Base-by-base conservation (phyloP, 140 eudicot genomes). In the Erigeron philadelphicus region DNA sequence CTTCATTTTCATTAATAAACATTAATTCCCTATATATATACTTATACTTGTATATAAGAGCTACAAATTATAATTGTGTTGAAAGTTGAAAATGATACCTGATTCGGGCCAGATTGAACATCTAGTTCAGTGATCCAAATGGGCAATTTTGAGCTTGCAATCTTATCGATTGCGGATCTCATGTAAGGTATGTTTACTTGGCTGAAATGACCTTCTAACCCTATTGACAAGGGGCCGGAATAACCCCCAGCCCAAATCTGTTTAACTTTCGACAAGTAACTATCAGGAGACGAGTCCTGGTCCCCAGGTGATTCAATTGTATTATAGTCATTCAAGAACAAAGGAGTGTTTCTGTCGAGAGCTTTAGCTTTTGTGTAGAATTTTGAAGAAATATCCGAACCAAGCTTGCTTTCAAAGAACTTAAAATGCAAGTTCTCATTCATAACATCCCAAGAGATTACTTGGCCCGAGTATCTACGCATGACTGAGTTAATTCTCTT, bases 81-180 rank as follows among this genome's bases (percentile, higher is more conserved):
- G 21, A 1, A 19, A 69, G 6, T 4, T 9, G 61, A 11, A 23
- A 59, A 5, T 19, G 1, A 5, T 74, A 79, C 89, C 92, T 83
- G 89, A 61, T 85, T 70, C 0, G 80, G 71, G 2, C 80, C 77
- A 7, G 65, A 35, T 10, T 19, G 52, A 25, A 86, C 90, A 71
- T 88, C 93, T 31, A 88, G 41, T 68, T 88, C 96, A 4, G 96
- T 85, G 52, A 88, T 57, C 94, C 94, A 88, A 67, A 86, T 77
- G 19, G 93, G 88, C 65, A 86, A 21, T 17, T 66, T 23, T 38
- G 86, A 62, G 18, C 78, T 53, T 12, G 93, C 88, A 72, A 85
- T 67, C 38, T 45, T 66, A 64, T 88, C 96, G 67, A 86, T 54
- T 7, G 84, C 78, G 1, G 96, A 68, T 81, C 96, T 77, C 66